Evolutionary conservation across 257 asterid species (phyloP).

Genomic region (Primulina eburnea): DNA sequence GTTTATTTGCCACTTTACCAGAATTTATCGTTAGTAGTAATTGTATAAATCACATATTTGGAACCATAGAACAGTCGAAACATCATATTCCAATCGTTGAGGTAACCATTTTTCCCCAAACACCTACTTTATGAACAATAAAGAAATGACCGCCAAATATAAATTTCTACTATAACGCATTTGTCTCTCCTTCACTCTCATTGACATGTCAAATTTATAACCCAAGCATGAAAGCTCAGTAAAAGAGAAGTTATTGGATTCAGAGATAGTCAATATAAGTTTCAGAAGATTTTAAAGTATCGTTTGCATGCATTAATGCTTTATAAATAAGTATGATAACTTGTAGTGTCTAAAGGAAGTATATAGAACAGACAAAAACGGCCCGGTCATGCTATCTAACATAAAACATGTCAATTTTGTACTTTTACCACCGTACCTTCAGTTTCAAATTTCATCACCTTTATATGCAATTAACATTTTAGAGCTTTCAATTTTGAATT

Average conservation of each 20-base stretch:
- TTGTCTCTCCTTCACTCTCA: conserved; percentile 7
- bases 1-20: background rate
- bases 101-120: background rate
- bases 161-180: conserved; percentile 1
- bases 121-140: background rate
- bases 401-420: no score
- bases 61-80: no score
- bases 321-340: background rate
- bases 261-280: background rate
- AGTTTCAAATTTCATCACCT: no score
- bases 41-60: no score
- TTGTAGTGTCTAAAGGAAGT: background rate
- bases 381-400: background rate
- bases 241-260: background rate
- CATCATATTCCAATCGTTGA: no score
- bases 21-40: background rate
- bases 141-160: background rate
- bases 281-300: background rate
- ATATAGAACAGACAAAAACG: background rate
- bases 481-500: no score
- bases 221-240: background rate
- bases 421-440: background rate
- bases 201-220: conserved; percentile 5
- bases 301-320: background rate
- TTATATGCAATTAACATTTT: no score